These are phyloP conservation scores for Lodderomyces theae DNA, from an alignment of 1,139 yeast genomes.

Conservation along the genomic window DNA sequence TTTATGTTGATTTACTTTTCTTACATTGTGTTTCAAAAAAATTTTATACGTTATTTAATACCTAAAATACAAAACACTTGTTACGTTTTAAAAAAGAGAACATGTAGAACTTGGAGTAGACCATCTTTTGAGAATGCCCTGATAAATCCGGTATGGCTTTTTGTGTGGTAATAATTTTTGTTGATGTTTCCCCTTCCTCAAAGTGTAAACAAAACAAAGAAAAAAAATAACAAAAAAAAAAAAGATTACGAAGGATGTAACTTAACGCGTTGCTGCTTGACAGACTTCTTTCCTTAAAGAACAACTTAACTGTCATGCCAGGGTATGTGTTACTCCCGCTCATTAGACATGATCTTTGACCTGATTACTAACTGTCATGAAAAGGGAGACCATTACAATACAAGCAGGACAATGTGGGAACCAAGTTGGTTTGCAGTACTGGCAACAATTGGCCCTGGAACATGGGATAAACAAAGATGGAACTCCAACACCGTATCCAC, in stretches of 20 bases:
- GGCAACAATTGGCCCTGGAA: slow-evolving; percentile 86
- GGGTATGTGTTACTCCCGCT: slow-evolving; percentile 24
- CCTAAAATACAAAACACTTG: not conserved
- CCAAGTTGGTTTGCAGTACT: slow-evolving; percentile 89
- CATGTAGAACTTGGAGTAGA: no score
- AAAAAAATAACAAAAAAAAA: not conserved
- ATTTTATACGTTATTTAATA: slow-evolving; percentile 2
- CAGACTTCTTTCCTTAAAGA: no score
- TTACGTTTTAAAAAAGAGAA: not conserved
- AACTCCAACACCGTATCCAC: slow-evolving; percentile 30
- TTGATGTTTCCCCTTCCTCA: not conserved
- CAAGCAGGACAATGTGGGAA: slow-evolving; percentile 91
- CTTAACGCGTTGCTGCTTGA: no score
- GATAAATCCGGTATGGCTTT: no score
- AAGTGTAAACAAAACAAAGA: slow-evolving; percentile 5
- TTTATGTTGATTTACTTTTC: not conserved
- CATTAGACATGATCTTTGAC: no score
- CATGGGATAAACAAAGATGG: slow-evolving; percentile 87
- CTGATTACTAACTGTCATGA: slow-evolving; percentile 30
- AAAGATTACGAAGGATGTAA: no score
- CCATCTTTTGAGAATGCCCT: no score
- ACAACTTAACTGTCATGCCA: slow-evolving; percentile 20
- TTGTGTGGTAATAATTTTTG: no score
- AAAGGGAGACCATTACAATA: slow-evolving; percentile 40
- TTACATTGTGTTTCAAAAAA: not conserved